Conservation (phyloP, 805 yeast genomes). For the Saturnispora gosingensis region DNA sequence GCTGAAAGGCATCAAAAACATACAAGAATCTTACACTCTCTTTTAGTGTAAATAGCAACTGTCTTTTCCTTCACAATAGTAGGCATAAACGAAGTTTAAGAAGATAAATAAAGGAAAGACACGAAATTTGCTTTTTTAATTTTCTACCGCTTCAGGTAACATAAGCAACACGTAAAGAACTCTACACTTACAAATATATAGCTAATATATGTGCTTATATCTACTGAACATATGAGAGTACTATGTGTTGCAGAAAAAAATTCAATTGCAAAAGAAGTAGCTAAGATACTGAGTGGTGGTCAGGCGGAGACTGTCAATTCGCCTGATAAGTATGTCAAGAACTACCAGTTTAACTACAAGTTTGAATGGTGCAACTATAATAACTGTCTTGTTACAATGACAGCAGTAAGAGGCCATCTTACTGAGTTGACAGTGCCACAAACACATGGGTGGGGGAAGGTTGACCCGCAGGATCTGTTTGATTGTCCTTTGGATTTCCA, state of each 20-base stretch:
- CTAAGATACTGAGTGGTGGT: conserved; percentile 71
- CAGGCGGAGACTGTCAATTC: conserved; percentile 35
- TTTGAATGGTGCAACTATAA: conserved; percentile 48
- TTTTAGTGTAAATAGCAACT: too few species aligned
- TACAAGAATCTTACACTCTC: too few species aligned
- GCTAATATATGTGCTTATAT: not conserved
- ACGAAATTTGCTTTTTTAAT: not conserved
- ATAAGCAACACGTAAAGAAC: not conserved
- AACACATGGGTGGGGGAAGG: conserved; percentile 55
- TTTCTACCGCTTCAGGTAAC: not conserved
- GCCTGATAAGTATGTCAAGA: conserved; percentile 54
- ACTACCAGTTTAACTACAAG: conserved; percentile 71
- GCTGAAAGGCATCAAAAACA: too few species aligned
- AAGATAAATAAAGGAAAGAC: not conserved
- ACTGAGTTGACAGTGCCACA: conserved; percentile 55
- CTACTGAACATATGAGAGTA: conserved; percentile 43
- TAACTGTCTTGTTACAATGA: conserved; percentile 63
- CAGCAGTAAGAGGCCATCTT: conserved; percentile 86
- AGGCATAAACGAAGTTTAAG: too few species aligned
- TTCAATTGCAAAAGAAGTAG: conserved; percentile 82
- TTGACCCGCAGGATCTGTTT: conserved; percentile 56
- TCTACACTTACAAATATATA: not conserved
- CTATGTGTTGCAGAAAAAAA: conserved; percentile 97
- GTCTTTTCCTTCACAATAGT: too few species aligned
- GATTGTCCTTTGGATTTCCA: conserved; percentile 43